Evolutionary conservation across 495 filamentous ascomycete species (phyloP).

Genomic region (Penicillium alfredii): DNA sequence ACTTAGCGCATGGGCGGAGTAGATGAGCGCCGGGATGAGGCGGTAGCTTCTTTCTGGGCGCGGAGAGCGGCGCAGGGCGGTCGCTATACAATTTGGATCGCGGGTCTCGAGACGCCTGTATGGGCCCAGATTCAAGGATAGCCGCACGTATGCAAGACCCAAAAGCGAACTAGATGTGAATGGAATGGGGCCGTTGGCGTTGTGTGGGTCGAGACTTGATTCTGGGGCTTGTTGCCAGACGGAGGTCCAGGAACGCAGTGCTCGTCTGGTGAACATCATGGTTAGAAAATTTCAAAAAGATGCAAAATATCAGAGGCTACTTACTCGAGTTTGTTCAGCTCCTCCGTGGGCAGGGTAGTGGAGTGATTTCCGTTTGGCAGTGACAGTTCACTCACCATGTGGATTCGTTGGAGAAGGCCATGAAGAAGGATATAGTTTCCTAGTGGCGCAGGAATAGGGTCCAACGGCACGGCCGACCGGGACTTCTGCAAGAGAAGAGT

Average conservation of each 20-base stretch:
- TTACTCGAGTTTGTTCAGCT: constrained; percentile 36
- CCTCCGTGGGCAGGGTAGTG: constrained; percentile 29
- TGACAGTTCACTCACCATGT: constrained; percentile 36
- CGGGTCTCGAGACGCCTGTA: constrained; percentile 34
- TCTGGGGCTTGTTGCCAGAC: constrained; percentile 41
- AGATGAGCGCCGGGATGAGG: constrained; percentile 35
- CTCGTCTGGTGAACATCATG: constrained; percentile 18
- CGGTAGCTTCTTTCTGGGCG: constrained; percentile 33
- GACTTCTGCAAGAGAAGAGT: constrained; percentile 32
- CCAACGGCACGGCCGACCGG: constrained; percentile 21
- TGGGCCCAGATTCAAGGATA: constrained; percentile 34
- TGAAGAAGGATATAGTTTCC: constrained; percentile 38
- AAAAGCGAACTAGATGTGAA: constrained; percentile 37
- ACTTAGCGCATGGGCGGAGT: constrained; percentile 35
- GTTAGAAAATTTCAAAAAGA: background rate
- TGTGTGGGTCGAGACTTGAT: constrained; percentile 37
- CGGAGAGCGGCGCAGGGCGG: constrained; percentile 27
- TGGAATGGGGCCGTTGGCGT: constrained; percentile 36
- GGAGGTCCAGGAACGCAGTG: constrained; percentile 35
- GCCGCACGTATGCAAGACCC: constrained; percentile 35
- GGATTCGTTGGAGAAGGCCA: constrained; percentile 36
- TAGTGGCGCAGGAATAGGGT: constrained; percentile 33
- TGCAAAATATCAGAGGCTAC: constrained; percentile 2
- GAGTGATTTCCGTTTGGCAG: constrained; percentile 31
- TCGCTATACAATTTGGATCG: constrained; percentile 30